phyloP scores from a whole-genome alignment of 2,329 filamentous ascomycete species.

The Ophiosphaerella herpotricha region DNA sequence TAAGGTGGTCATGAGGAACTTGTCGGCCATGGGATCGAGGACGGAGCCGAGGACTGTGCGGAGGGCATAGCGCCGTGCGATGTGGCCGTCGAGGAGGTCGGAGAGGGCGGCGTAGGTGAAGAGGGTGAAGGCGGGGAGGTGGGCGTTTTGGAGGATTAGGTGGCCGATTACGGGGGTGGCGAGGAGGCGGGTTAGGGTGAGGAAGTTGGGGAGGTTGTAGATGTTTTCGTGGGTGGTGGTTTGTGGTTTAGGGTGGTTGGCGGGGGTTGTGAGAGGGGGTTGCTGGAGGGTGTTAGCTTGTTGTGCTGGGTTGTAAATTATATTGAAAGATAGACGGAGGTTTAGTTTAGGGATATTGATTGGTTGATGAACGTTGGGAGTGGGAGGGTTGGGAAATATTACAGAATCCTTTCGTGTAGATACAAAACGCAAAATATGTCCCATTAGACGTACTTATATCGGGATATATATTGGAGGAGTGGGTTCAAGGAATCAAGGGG shows the following conservation, averaged over 20 bases:
- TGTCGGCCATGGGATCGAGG: slow-evolving; percentile 91
- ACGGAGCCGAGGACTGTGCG: slow-evolving; percentile 94
- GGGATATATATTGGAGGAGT: background rate
- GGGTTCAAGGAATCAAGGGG: background rate
- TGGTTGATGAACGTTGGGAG: no score
- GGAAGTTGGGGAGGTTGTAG: slow-evolving; percentile 92
- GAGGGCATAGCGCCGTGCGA: slow-evolving; percentile 83
- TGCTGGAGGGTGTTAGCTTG: slow-evolving; percentile 8
- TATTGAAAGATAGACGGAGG: background rate
- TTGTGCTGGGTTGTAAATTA: background rate
- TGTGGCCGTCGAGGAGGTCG: slow-evolving; percentile 91
- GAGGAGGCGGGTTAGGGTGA: slow-evolving; percentile 83
- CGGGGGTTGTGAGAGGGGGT: background rate
- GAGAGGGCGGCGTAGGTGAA: slow-evolving; percentile 92
- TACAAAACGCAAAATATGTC: no score
- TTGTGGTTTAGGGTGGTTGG: slow-evolving; percentile 24
- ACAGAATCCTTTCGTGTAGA: no score
- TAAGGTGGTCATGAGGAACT: slow-evolving; percentile 90
- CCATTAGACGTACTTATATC: background rate
- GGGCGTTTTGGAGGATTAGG: slow-evolving; percentile 80
- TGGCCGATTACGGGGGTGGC: slow-evolving; percentile 88
- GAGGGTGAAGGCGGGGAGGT: slow-evolving; percentile 78
- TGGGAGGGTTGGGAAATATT: no score
- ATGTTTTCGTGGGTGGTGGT: slow-evolving; percentile 73
- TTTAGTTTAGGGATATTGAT: no score